Evolutionary conservation across 306 rosid species (phyloP).

Genomic region (Castanopsis chinensis): DNA sequence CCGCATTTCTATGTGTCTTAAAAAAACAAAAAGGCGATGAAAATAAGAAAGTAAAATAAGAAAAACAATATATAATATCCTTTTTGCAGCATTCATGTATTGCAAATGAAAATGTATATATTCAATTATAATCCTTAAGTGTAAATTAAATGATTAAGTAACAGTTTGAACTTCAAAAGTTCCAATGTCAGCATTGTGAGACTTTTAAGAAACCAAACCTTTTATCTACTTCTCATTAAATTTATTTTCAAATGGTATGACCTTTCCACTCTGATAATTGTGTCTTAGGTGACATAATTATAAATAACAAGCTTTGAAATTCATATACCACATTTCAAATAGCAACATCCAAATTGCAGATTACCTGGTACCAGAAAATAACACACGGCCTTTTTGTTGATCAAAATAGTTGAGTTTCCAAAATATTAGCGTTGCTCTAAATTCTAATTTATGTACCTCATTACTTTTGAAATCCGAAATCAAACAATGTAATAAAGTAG

Average conservation of each 20-base stretch:
- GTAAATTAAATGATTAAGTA: not conserved
- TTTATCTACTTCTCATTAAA: not conserved
- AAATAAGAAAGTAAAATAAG: not conserved
- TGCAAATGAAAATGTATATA: not conserved
- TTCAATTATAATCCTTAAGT: not conserved
- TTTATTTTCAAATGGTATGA: not conserved
- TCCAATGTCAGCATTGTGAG: not conserved
- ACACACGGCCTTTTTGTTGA: not conserved
- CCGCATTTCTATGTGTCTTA: not conserved
- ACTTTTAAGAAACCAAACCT: not conserved
- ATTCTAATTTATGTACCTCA: constrained; percentile 6
- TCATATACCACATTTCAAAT: not conserved
- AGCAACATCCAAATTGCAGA: not conserved
- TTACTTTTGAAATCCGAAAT: constrained; percentile 14
- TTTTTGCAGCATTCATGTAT: not conserved
- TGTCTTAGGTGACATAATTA: not conserved
- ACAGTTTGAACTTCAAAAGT: not conserved
- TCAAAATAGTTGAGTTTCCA: not conserved
- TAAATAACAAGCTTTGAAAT: not conserved
- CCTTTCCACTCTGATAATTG: not conserved
- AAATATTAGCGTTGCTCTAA: not conserved
- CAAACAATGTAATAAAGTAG: constrained; percentile 17
- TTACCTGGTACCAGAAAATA: not conserved
- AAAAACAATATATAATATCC: not conserved
- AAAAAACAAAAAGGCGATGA: not conserved